A percentile compares a stretch with the other conserved stretches of the same genome.
phyloP scores from a whole-genome alignment of 208 protist genomes.

The Leishmania guyanensis region DNA sequence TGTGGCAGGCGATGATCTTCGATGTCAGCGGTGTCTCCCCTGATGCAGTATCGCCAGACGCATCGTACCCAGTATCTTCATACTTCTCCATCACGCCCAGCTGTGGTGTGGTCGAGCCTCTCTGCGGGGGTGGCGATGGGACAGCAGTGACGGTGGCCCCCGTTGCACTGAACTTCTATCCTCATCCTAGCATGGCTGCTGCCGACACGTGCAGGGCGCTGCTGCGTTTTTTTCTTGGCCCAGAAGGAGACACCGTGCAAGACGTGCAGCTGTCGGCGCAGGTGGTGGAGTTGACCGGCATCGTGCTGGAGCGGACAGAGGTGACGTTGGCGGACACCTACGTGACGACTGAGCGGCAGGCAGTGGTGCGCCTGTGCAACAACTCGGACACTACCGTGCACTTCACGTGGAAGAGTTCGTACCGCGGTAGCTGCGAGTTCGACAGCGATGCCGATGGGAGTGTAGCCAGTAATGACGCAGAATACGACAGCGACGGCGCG shows the following conservation, averaged over 20 bases:
- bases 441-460: slow-evolving; percentile 1
- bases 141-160: slow-evolving; percentile 38
- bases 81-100: slow-evolving; percentile 61
- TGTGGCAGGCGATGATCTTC: slow-evolving; percentile 61
- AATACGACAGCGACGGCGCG: not conserved
- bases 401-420: slow-evolving; percentile 86
- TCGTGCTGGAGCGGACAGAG: slow-evolving; percentile 60
- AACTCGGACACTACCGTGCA: slow-evolving; percentile 74
- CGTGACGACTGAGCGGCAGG: slow-evolving; percentile 89
- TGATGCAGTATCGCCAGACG: not conserved
- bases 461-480: slow-evolving; percentile 2
- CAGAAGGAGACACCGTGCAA: slow-evolving; percentile 81
- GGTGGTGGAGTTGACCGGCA: slow-evolving; percentile 64
- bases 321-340: slow-evolving; percentile 88
- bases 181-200: slow-evolving; percentile 15
- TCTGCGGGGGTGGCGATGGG: slow-evolving; percentile 35
- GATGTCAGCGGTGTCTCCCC: slow-evolving; percentile 11
- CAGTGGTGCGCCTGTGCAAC: slow-evolving; percentile 87
- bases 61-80: slow-evolving; percentile 59
- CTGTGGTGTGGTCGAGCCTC: slow-evolving; percentile 63
- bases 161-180: slow-evolving; percentile 33
- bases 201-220: slow-evolving; percentile 19
- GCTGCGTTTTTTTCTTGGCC: slow-evolving; percentile 84
- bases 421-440: slow-evolving; percentile 10
- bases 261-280: slow-evolving; percentile 62